A percentile compares a stretch with the other conserved stretches of the same genome.
Evolutionary conservation across 2,329 filamentous ascomycete species (phyloP).

Genomic region (Alternaria solani): DNA sequence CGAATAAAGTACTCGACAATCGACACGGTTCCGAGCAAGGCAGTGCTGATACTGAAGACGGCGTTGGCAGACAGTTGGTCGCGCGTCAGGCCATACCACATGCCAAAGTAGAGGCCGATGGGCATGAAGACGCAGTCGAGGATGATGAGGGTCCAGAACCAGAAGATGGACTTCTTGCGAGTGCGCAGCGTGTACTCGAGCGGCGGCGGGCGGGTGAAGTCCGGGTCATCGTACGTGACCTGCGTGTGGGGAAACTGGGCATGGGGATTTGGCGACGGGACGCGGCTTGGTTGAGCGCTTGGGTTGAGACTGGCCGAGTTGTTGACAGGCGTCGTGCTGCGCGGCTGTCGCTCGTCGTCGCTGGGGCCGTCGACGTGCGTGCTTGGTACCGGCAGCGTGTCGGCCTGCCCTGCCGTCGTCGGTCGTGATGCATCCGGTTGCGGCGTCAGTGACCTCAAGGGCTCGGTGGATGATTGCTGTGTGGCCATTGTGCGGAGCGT

Average conservation of each 20-base stretch:
- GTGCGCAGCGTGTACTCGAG: constrained; percentile 65
- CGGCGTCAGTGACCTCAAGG: constrained; percentile 34
- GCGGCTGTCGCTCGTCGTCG: constrained; percentile 26
- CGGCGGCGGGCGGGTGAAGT: constrained; percentile 57
- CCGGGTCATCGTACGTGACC: constrained; percentile 50
- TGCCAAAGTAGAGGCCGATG: constrained; percentile 66
- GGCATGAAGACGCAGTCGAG: constrained; percentile 67
- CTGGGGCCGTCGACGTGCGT: constrained; percentile 27
- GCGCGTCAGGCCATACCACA: constrained; percentile 64
- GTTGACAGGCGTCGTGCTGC: constrained; percentile 18
- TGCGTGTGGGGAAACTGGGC: constrained; percentile 53
- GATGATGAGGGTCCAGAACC: constrained; percentile 68
- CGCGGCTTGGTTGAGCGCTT: constrained; percentile 34
- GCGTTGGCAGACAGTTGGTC: constrained; percentile 58
- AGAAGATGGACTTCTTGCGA: constrained; percentile 63
- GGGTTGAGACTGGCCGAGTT: constrained; percentile 21
- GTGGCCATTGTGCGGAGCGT: constrained; percentile 33
- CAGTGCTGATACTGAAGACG: constrained; percentile 64
- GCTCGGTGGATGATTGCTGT: constrained; percentile 42
- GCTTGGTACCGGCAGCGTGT: constrained; percentile 31
- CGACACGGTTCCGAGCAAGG: constrained; percentile 60
- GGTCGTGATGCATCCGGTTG: constrained; percentile 15
- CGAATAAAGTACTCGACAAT: constrained; percentile 64
- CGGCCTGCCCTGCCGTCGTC: constrained; percentile 16
- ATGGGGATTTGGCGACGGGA: constrained; percentile 42